Evolutionary conservation across 345 rosid genomes (phyloP).

Genomic region (Hypericum perforatum): DNA sequence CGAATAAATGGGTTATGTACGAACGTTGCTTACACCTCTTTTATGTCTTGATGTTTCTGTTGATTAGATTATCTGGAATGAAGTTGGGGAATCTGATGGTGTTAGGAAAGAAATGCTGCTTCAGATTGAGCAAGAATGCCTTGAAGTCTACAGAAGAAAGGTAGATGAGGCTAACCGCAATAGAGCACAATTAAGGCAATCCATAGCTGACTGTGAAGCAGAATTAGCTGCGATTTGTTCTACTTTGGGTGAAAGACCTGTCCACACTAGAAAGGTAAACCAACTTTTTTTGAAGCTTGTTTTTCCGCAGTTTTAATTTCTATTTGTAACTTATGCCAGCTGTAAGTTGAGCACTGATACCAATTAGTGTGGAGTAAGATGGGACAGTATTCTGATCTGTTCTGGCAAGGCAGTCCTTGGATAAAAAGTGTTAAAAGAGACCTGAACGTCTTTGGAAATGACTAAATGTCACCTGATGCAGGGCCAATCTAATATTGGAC

Average conservation of each 20-base stretch:
- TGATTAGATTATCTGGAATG: conserved; percentile 84
- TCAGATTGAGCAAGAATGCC: conserved; percentile 90
- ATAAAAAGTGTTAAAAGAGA: too few species aligned
- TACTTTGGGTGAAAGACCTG: conserved; percentile 84
- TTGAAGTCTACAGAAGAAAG: conserved; percentile 87
- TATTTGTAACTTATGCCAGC: too few species aligned
- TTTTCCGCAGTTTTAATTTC: not conserved
- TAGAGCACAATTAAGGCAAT: conserved; percentile 75
- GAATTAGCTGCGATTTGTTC: conserved; percentile 83
- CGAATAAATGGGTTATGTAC: too few species aligned
- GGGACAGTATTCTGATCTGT: too few species aligned
- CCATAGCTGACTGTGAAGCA: conserved; percentile 85
- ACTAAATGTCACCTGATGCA: too few species aligned
- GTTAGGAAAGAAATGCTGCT: conserved; percentile 80
- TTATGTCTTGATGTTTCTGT: too few species aligned
- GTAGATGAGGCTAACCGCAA: conserved; percentile 76
- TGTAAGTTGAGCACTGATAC: too few species aligned
- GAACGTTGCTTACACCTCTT: too few species aligned
- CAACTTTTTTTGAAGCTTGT: not conserved
- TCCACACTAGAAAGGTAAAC: conserved; percentile 74
- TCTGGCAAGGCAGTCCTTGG: too few species aligned
- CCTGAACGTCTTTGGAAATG: too few species aligned
- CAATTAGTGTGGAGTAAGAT: too few species aligned
- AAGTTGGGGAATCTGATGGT: conserved; percentile 78
- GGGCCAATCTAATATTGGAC: too few species aligned